These are phyloP conservation scores for Fusarium kyushuense DNA, from an alignment of 2,329 filamentous ascomycete genomes.

Conservation along the genomic window DNA sequence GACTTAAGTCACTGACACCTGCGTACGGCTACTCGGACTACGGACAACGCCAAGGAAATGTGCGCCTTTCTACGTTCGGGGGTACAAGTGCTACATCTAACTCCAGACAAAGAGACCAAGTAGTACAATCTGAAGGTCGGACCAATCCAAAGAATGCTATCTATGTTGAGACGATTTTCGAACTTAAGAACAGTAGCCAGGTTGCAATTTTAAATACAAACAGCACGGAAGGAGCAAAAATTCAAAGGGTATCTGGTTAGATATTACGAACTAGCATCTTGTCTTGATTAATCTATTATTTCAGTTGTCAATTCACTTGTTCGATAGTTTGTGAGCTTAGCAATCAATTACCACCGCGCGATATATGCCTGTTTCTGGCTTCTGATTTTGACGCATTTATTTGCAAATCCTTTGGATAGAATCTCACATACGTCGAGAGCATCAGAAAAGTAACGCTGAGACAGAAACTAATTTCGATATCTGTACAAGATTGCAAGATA, in stretches of 20 bases:
- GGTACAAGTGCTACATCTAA: neutral
- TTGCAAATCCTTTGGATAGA: too few species aligned
- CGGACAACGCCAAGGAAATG: neutral
- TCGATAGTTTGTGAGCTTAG: neutral
- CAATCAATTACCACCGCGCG: neutral
- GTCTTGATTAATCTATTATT: neutral
- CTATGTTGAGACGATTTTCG: neutral
- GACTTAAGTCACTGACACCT: neutral
- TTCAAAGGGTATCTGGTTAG: neutral
- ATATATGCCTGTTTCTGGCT: neutral
- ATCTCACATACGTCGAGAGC: too few species aligned
- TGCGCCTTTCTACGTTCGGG: neutral
- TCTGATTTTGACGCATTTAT: too few species aligned
- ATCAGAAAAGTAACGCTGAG: too few species aligned
- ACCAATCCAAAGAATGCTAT: neutral
- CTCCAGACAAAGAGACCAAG: neutral
- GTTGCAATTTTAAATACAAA: neutral
- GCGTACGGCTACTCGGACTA: neutral
- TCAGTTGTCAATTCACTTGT: neutral
- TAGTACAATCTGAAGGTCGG: too few species aligned
- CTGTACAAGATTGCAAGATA: too few species aligned
- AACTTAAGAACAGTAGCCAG: neutral
- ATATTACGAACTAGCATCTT: neutral
- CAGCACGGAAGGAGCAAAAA: neutral
- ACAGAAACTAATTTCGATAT: too few species aligned